Conservation (phyloP, 371 early-diverging fungal genomes). For the Syncephalastrum sp. region DNA sequence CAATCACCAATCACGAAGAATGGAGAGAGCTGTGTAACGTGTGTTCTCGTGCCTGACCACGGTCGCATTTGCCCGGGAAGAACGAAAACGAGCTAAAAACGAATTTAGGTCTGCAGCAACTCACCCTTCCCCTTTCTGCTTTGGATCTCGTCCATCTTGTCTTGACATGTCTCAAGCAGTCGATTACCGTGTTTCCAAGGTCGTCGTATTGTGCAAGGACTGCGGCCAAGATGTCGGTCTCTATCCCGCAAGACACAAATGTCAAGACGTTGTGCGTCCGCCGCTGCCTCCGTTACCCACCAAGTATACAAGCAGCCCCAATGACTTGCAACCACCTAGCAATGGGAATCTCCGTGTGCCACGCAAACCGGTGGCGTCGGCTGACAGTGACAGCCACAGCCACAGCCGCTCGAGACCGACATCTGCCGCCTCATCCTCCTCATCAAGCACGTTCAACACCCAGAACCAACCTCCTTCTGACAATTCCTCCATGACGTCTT, state of each 20-base stretch:
- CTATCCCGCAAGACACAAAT: conserved; percentile 69
- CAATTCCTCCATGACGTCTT: conserved; percentile 12
- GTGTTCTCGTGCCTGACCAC: too few species aligned
- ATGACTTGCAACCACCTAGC: too few species aligned
- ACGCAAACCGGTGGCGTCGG: conserved; percentile 12
- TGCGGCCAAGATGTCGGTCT: conserved; percentile 70
- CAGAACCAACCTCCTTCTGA: conserved; percentile 10
- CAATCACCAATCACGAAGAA: too few species aligned
- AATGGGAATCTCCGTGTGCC: conserved; percentile 13
- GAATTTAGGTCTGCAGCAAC: too few species aligned
- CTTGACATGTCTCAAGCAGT: conserved; percentile 27
- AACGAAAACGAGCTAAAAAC: too few species aligned
- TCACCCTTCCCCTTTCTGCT: too few species aligned
- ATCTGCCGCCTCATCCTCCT: conserved; percentile 17
- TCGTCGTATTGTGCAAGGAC: conserved; percentile 67
- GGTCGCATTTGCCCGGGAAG: too few species aligned
- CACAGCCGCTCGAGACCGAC: conserved; percentile 13
- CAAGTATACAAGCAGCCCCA: conserved; percentile 5
- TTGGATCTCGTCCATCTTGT: too few species aligned
- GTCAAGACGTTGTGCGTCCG: conserved; percentile 45
- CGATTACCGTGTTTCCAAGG: conserved; percentile 66
- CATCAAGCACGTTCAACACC: conserved; percentile 12
- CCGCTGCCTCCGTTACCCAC: conserved; percentile 43
- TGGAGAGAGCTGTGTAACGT: too few species aligned
- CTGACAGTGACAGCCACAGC: conserved; percentile 14